Percentiles rank a stretch among this genome's conserved stretches.
These are phyloP conservation scores for Taphrina deformans DNA, from an alignment of 1,139 yeast species.

Conservation along the genomic window DNA sequence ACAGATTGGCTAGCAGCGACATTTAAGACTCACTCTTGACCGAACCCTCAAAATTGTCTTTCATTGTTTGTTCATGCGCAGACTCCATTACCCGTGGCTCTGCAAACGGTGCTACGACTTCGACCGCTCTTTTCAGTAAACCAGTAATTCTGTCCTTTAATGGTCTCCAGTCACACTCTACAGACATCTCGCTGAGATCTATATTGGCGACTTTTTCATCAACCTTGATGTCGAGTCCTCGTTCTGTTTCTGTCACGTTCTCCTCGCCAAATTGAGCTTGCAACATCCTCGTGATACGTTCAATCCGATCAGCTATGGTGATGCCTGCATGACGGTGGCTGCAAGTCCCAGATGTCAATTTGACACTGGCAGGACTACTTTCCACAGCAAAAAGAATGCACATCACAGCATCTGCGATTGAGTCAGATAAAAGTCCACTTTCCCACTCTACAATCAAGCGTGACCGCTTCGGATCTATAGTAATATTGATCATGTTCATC, in stretches of 20 bases:
- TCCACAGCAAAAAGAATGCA: slow-evolving; percentile 90
- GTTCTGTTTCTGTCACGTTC: slow-evolving; percentile 52
- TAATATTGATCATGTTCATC: slow-evolving; percentile 53
- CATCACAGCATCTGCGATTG: slow-evolving; percentile 89
- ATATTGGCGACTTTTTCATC: slow-evolving; percentile 75
- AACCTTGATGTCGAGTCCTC: slow-evolving; percentile 56
- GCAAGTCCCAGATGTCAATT: slow-evolving; percentile 53
- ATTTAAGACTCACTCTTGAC: background rate
- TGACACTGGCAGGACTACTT: slow-evolving; percentile 92
- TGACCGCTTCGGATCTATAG: slow-evolving; percentile 51
- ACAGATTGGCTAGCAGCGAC: too few species aligned
- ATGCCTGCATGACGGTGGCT: slow-evolving; percentile 41
- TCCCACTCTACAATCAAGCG: slow-evolving; percentile 70
- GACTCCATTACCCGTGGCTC: background rate
- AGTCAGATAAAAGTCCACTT: slow-evolving; percentile 84
- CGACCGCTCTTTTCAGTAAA: slow-evolving; percentile 73
- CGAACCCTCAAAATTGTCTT: background rate
- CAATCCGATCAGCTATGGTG: slow-evolving; percentile 54
- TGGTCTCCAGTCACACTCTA: slow-evolving; percentile 75
- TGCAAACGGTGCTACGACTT: slow-evolving; percentile 74
- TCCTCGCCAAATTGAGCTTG: slow-evolving; percentile 82
- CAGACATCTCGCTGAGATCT: slow-evolving; percentile 61
- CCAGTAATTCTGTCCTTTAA: slow-evolving; percentile 80
- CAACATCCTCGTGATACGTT: slow-evolving; percentile 63
- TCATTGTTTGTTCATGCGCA: background rate